Evolutionary conservation across 345 rosid genomes (phyloP), one percentile per base, ranked within the genome.

Genomic region (Lumnitzera littorea): DNA sequence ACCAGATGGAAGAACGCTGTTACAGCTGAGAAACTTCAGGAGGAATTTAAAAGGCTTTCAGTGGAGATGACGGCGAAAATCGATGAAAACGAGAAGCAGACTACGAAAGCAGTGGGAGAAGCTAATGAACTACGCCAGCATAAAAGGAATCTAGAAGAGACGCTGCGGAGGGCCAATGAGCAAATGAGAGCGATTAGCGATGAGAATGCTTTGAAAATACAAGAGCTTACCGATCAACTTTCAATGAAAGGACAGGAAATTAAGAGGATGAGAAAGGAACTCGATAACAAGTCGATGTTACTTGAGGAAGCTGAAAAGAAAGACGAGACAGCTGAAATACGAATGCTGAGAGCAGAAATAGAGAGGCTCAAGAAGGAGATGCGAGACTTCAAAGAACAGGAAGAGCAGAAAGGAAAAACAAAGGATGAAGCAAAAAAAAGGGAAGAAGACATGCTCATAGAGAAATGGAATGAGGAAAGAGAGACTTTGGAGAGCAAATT

Each of bases 21-120:
- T 51, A 69, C 86, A 60, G 99, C 92, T 24, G 97, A 88, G 82
- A 72, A 76, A 61, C 91, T 91, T 60, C 99, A 91, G 67, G 92
- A 91, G 46, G 91, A 91, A 72, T 77, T 92, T 70, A 84, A 77
- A 62, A 86, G 71, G 79, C 77, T 88, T 53, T 83, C 95, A 12
- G 62, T 74, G 60, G 95, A 88, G 66, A 88, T 91, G 95, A 80
- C 79, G 11, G 65, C 85, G 12, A 86, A 85, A 63, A 66, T 94
- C 53, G 92, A 86, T 51, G 96, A 88, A 65, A 86, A 83, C 46
- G 96, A 90, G 75, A 88, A 83, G 72, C 70, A 75, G 63, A 69
- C 88, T 46, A 71, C 51, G 46, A 72, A 79, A 70, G 86, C 92
- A 58, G 62, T 76, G 51, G 67, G 77, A 48, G 99, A 94, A 82